A percentile compares a stretch with the other conserved stretches of the same genome.
phyloP scores from a whole-genome alignment of 2,329 filamentous ascomycete genomes.

The Didymella arachidicola region DNA sequence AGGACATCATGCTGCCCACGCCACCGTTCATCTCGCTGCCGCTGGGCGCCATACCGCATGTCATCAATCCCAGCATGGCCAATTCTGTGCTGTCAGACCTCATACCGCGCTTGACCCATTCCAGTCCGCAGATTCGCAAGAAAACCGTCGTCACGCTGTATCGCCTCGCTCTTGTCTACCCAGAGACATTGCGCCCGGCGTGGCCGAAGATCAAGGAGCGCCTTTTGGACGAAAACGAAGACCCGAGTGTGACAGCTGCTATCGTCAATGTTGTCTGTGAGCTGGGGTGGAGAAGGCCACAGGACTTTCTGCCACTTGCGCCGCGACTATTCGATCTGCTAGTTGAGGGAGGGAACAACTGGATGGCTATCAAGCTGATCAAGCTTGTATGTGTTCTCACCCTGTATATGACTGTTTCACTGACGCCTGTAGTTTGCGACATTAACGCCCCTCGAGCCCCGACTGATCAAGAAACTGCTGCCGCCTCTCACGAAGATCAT shows the following conservation, averaged over 20 bases:
- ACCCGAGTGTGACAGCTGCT: slow-evolving; percentile 90
- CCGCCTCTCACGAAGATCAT: slow-evolving; percentile 93
- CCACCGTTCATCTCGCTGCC: slow-evolving; percentile 84
- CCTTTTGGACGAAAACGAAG: slow-evolving; percentile 86
- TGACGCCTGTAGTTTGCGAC: slow-evolving; percentile 77
- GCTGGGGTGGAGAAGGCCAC: slow-evolving; percentile 88
- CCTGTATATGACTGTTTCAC: not conserved
- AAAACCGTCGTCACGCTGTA: slow-evolving; percentile 97
- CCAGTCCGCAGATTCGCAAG: slow-evolving; percentile 84
- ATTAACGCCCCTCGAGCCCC: slow-evolving; percentile 88
- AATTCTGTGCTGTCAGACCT: slow-evolving; percentile 88
- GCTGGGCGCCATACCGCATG: slow-evolving; percentile 88
- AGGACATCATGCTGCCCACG: slow-evolving; percentile 79
- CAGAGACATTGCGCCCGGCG: slow-evolving; percentile 86
- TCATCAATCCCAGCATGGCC: slow-evolving; percentile 90
- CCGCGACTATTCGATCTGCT: slow-evolving; percentile 91
- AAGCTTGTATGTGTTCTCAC: slow-evolving; percentile 73
- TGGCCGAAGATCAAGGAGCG: slow-evolving; percentile 99
- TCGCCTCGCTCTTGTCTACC: slow-evolving; percentile 92
- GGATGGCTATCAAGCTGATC: slow-evolving; percentile 99
- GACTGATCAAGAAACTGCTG: slow-evolving; percentile 87
- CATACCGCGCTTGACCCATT: slow-evolving; percentile 85
- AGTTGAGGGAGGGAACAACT: slow-evolving; percentile 93
- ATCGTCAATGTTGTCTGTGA: slow-evolving; percentile 98
- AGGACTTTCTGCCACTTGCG: slow-evolving; percentile 91